These are phyloP conservation scores for Elongisporangium prolatum DNA, from an alignment of 352 stramenopile species.

Conservation along the genomic window DNA sequence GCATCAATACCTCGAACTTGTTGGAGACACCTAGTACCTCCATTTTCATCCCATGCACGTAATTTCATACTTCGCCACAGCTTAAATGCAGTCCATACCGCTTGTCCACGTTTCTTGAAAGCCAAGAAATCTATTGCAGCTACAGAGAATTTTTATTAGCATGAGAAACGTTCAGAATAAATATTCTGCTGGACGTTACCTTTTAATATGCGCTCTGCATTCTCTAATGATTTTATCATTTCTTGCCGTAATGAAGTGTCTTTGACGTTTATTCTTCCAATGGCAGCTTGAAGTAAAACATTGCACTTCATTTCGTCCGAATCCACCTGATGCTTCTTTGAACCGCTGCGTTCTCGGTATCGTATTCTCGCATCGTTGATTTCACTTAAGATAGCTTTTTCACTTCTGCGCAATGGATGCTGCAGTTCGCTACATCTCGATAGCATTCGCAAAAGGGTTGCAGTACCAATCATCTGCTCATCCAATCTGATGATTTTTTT, in stretches of 20 bases:
- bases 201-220: conserved; percentile 18
- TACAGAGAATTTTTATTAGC: not conserved
- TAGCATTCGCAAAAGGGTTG: conserved; percentile 16
- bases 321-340: conserved; percentile 8
- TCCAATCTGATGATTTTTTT: conserved; percentile 30
- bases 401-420: conserved; percentile 19
- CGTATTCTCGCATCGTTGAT: conserved; percentile 15
- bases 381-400: conserved; percentile 22
- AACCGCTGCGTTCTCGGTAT: conserved; percentile 6
- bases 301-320: conserved; percentile 23
- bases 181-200: conserved; percentile 8
- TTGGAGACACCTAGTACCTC: conserved; percentile 8
- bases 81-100: conserved; percentile 10
- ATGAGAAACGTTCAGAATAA: not conserved
- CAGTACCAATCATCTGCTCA: conserved; percentile 4
- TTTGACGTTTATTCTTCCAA: conserved; percentile 8
- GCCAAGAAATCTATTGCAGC: conserved; percentile 15
- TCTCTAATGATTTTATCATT: conserved; percentile 10
- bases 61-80: conserved; percentile 20
- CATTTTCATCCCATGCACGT: conserved; percentile 20
- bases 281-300: conserved; percentile 29
- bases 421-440: conserved; percentile 21
- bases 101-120: conserved; percentile 7
- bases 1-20: conserved; percentile 16
- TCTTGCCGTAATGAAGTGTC: conserved; percentile 16